A percentile compares a stretch with the other conserved stretches of the same genome.
These are phyloP conservation scores for Xerocomus nothofagi DNA, from an alignment of 1,284 basidiomycete species.

Conservation along the genomic window DNA sequence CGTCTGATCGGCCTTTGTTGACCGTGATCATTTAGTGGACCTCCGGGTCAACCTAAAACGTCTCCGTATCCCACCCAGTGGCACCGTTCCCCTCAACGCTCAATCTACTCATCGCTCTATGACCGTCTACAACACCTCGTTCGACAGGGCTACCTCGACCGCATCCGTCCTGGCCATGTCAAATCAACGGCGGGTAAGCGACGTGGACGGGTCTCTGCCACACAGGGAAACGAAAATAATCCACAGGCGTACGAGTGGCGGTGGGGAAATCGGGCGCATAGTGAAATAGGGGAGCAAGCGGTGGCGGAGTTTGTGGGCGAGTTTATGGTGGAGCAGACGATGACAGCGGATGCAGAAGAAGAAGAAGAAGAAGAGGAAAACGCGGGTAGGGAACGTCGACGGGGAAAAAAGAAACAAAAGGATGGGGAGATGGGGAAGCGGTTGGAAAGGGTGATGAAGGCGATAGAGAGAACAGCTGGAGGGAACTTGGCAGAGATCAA, in stretches of 20 bases:
- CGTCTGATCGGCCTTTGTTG: constrained; percentile 8
- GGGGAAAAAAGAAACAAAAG: constrained; percentile 25
- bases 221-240: constrained; percentile 51
- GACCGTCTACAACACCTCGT: constrained; percentile 55
- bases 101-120: constrained; percentile 49
- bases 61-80: constrained; percentile 51
- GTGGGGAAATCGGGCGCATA: constrained; percentile 73
- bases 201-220: constrained; percentile 46
- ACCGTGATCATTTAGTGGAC: constrained; percentile 43
- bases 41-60: constrained; percentile 61
- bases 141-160: constrained; percentile 70
- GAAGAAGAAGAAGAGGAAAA: constrained; percentile 48
- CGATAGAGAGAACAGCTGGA: constrained; percentile 63
- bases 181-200: constrained; percentile 45
- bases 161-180: constrained; percentile 47
- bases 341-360: constrained; percentile 37
- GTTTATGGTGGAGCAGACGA: constrained; percentile 63
- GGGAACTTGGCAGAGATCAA: constrained; percentile 51
- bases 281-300: constrained; percentile 69
- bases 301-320: constrained; percentile 68
- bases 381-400: constrained; percentile 11
- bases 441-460: constrained; percentile 50
- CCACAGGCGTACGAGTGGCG: constrained; percentile 64
- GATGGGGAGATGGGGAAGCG: constrained; percentile 33
- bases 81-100: constrained; percentile 47